Base-by-base conservation (phyloP, 805 yeast genomes). In the Candida railenensis region DNA sequence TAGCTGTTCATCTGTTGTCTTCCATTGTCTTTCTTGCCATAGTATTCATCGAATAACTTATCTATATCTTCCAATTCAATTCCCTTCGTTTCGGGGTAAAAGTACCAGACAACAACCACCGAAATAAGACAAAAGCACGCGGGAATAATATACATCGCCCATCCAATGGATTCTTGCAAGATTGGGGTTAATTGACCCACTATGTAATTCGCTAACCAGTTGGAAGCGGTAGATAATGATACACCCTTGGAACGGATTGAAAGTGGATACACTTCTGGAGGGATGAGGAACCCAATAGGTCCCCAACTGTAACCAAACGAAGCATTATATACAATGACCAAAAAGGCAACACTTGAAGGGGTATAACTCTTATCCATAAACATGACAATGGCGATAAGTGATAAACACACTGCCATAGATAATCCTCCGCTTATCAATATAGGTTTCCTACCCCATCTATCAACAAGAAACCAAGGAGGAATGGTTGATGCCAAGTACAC, bases 231-330 rank as follows among this genome's bases (percentile, higher is more conserved):
- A 2, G 76, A 69, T 7, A 73, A 52, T 8, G 76, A 71, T 9
- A 71, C 76, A 15, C 77, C 77, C 50, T 71, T 71, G 28, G 73
- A 58, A 45, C 77, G 54, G 33, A 71, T 67, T 9, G 74, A 67
- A 45, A 73, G 58, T 11, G 77, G 76, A 47, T 62, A 68, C 36
- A 69, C 74, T 50, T 72, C 77, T 1, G 76, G 76, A 1, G 76
- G 76, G 34, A 71, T 63, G 37, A 72, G 62, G 38, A 69, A 72
- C 16, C 76, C 76, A 22, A 72, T 63, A 4, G 77, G 77, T 3
- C 77, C 77, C 76, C 76, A 72, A 48, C 73, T 66, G 54, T 62
- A 72, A 3, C 77, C 77, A 54, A 72, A 72, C 3, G 69, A 61
- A 1, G 74, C 77, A 42, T 72, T 72, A 54, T 71, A 73, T 4